These are phyloP conservation scores for Trypanosoma congolense DNA, from an alignment of 208 protist genomes.

Conservation along the genomic window DNA sequence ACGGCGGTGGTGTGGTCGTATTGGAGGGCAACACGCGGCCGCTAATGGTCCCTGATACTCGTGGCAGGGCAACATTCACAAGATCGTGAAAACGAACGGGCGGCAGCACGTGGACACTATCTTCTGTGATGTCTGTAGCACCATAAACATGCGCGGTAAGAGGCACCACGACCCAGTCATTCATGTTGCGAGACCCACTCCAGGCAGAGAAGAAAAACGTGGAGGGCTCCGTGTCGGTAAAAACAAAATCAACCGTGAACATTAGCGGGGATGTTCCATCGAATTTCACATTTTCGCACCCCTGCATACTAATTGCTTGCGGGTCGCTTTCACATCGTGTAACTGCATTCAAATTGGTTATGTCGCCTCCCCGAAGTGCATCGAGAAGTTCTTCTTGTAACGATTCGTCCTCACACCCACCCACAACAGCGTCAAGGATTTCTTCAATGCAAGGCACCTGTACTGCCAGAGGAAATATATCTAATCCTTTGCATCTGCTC, in stretches of 20 bases:
- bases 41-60: slow-evolving; percentile 22
- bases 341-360: slow-evolving; percentile 48
- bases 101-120: neutral
- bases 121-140: neutral
- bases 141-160: slow-evolving; percentile 6
- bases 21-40: slow-evolving; percentile 1
- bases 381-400: slow-evolving; percentile 6
- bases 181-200: neutral
- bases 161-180: slow-evolving; percentile 6
- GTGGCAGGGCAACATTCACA: slow-evolving; percentile 28
- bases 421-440: slow-evolving; percentile 41
- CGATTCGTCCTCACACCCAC: slow-evolving; percentile 22
- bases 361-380: slow-evolving; percentile 30
- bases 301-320: slow-evolving; percentile 3
- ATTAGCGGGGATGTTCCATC: neutral
- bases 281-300: slow-evolving; percentile 14
- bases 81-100: slow-evolving; percentile 45
- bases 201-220: slow-evolving; percentile 16
- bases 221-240: slow-evolving; percentile 1
- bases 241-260: slow-evolving; percentile 15
- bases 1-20: neutral
- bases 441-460: slow-evolving; percentile 50
- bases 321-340: slow-evolving; percentile 14
- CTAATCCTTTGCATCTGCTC: slow-evolving; percentile 7
- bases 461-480: slow-evolving; percentile 38